Evolutionary conservation across 768 basidiomycete species (phyloP).

Genomic region (Holtermanniella nyarrowii): DNA sequence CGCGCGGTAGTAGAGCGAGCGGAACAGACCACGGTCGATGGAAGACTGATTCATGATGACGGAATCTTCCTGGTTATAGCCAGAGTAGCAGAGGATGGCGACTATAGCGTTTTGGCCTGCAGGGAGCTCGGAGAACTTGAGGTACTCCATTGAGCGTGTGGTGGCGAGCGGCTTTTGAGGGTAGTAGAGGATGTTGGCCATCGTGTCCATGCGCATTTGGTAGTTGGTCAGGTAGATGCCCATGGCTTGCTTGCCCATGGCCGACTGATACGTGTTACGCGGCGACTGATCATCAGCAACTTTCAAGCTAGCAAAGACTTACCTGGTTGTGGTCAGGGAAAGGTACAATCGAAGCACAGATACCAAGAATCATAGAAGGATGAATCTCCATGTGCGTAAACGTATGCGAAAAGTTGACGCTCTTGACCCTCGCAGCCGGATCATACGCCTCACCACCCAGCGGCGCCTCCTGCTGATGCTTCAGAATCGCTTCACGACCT

Average conservation of each 20-base stretch:
- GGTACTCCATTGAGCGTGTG: constrained; percentile 97
- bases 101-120: constrained; percentile 99
- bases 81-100: constrained; percentile 95
- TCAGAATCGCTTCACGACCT: constrained; percentile 33
- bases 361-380: constrained; percentile 96
- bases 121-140: constrained; percentile 95
- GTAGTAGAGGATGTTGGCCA: constrained; percentile 99
- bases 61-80: constrained; percentile 99
- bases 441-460: constrained; percentile 49
- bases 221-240: constrained; percentile 97
- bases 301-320: too few relatives aligned
- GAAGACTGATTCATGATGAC: constrained; percentile 99
- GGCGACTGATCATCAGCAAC: too few relatives aligned
- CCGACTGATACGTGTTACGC: constrained; percentile 99
- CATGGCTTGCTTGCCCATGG: constrained; percentile 99
- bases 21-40: constrained; percentile 94
- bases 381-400: constrained; percentile 99
- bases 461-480: constrained; percentile 40
- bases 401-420: constrained; percentile 70
- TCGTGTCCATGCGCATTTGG: constrained; percentile 97
- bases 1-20: constrained; percentile 95
- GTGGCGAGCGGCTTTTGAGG: constrained; percentile 98
- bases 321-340: constrained; percentile 99
- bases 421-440: constrained; percentile 77
- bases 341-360: constrained; percentile 97